Percentiles rank a stretch among this genome's conserved stretches.
Evolutionary conservation across 805 yeast genomes (phyloP).

Genomic region (Candida insectorum): DNA sequence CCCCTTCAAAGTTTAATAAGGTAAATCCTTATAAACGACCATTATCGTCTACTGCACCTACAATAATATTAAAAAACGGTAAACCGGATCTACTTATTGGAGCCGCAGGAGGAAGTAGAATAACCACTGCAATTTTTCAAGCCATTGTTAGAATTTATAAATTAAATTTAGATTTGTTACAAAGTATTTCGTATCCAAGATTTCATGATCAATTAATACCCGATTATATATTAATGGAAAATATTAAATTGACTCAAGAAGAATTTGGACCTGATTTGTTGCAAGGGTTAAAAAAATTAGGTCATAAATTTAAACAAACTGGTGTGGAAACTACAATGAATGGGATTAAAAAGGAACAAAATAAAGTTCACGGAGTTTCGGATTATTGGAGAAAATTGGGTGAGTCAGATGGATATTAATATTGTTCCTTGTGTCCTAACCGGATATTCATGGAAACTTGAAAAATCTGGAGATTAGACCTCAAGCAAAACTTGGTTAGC

Average conservation of each 20-base stretch:
- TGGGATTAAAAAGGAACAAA: constrained; percentile 46
- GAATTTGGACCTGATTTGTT: constrained; percentile 23
- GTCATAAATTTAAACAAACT: constrained; percentile 29
- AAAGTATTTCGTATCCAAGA: constrained; percentile 76
- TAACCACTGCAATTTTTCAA: constrained; percentile 78
- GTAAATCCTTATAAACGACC: constrained; percentile 79
- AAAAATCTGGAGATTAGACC: too few species aligned
- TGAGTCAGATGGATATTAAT: constrained; percentile 59
- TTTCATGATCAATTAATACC: constrained; percentile 90
- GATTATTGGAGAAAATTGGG: constrained; percentile 92
- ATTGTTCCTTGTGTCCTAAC: not conserved
- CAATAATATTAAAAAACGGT: constrained; percentile 49
- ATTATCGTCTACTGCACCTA: constrained; percentile 77
- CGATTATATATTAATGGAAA: constrained; percentile 59
- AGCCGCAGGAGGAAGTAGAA: constrained; percentile 92
- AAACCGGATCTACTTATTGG: constrained; percentile 71
- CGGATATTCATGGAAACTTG: not conserved
- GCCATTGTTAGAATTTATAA: constrained; percentile 67
- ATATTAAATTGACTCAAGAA: constrained; percentile 35
- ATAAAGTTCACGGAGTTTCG: constrained; percentile 63
- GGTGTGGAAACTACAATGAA: constrained; percentile 43
- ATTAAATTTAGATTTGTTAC: constrained; percentile 55
- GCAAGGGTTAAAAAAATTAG: constrained; percentile 38
- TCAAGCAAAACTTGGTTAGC: too few species aligned
- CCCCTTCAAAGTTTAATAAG: constrained; percentile 78